Percentiles rank a stretch among this genome's conserved stretches.
Conservation (phyloP, 176 grass and related monocot genomes). For the Elaeis guineensis region DNA sequence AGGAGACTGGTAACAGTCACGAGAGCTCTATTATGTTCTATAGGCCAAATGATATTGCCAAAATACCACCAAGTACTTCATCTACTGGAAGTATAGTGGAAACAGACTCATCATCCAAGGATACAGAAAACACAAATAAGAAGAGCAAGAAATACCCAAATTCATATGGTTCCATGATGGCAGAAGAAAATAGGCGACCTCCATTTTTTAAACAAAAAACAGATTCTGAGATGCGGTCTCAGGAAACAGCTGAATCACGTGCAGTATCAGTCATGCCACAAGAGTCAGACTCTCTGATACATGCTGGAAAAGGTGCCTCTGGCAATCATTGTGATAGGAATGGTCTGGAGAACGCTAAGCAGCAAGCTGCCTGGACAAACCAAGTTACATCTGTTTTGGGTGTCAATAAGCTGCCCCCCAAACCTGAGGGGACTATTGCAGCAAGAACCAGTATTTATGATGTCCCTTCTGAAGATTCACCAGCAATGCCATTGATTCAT, state of each 20-base stretch:
- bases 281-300: constrained; percentile 30
- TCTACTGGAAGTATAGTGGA: constrained; percentile 77
- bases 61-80: constrained; percentile 32
- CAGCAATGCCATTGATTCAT: constrained; percentile 16
- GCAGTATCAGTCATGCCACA: constrained; percentile 22
- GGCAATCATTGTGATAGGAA: constrained; percentile 21
- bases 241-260: constrained; percentile 27
- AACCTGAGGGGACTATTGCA: constrained; percentile 22
- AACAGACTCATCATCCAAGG: constrained; percentile 53
- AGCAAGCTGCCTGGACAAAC: constrained; percentile 30
- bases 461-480: constrained; percentile 38
- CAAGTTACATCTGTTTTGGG: constrained; percentile 36
- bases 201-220: constrained; percentile 17
- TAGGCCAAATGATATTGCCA: constrained; percentile 48
- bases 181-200: constrained; percentile 41
- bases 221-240: constrained; percentile 30
- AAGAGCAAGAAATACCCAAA: constrained; percentile 44
- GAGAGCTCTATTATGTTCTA: constrained; percentile 52
- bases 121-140: constrained; percentile 50
- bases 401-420: constrained; percentile 26
- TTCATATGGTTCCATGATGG: constrained; percentile 39
- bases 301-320: constrained; percentile 28
- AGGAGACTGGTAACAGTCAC: constrained; percentile 52
- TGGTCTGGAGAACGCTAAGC: constrained; percentile 35
- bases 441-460: constrained; percentile 18